phyloP scores from a whole-genome alignment of 2,329 filamentous ascomycete genomes.

The Cordyceps farinosa region DNA sequence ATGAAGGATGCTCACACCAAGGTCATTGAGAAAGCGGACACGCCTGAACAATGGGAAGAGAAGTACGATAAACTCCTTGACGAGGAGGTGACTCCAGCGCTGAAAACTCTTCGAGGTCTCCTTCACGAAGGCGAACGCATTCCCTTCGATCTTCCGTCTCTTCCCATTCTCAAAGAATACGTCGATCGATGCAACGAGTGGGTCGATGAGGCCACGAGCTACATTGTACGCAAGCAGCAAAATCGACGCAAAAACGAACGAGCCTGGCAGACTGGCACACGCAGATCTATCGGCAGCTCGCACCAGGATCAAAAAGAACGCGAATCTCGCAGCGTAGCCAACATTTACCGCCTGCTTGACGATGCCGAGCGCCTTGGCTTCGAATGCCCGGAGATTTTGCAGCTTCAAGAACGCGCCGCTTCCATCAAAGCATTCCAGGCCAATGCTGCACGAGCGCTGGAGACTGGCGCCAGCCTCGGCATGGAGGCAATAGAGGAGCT shows the following conservation, averaged over 20 bases:
- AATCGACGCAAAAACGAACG: slow-evolving; percentile 94
- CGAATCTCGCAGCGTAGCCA: slow-evolving; percentile 83
- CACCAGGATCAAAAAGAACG: slow-evolving; percentile 71
- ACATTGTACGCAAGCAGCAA: slow-evolving; percentile 95
- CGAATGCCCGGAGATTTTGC: slow-evolving; percentile 84
- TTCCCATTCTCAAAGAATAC: slow-evolving; percentile 79
- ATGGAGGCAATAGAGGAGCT: slow-evolving; percentile 81
- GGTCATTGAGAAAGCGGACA: slow-evolving; percentile 78
- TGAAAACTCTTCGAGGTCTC: slow-evolving; percentile 80
- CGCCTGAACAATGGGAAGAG: slow-evolving; percentile 85
- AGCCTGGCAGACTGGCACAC: slow-evolving; percentile 69
- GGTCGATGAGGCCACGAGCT: slow-evolving; percentile 95
- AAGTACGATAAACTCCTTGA: slow-evolving; percentile 84
- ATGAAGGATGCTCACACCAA: slow-evolving; percentile 67
- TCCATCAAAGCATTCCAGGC: slow-evolving; percentile 82
- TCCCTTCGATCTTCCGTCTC: slow-evolving; percentile 79
- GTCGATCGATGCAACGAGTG: slow-evolving; percentile 96
- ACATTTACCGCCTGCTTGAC: slow-evolving; percentile 78
- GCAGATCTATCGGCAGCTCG: slow-evolving; percentile 60
- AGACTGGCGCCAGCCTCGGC: slow-evolving; percentile 60
- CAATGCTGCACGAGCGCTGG: slow-evolving; percentile 67
- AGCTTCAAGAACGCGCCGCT: slow-evolving; percentile 78
- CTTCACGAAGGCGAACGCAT: slow-evolving; percentile 95
- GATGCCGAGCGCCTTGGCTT: slow-evolving; percentile 87
- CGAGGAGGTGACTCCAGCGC: slow-evolving; percentile 76